Evolutionary conservation across 1,284 basidiomycete genomes (phyloP), one percentile per base, ranked within the genome.

Genomic region (Trametes polyzona): DNA sequence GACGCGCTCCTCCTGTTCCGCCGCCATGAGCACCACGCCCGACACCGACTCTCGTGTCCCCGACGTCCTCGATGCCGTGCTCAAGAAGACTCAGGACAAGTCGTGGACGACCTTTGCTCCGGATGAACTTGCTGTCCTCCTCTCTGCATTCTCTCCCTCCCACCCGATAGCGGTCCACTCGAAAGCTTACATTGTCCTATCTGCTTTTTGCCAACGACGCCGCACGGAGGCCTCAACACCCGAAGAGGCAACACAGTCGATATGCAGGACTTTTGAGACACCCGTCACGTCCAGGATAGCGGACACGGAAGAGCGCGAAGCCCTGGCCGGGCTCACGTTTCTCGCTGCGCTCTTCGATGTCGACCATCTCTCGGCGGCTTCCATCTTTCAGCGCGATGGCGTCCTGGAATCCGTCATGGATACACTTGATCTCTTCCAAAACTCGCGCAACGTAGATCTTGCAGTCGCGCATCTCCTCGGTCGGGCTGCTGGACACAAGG

Each of bases 261-360:
- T 90, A 39, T 73, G 71, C 47, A 75, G 73, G 42, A 65, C 76
- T 11, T 83, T 91, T 60, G 74, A 78, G 19, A 77, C 81, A 27
- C 65, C 74, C 0, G 69, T 87, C 29, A 57, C 78, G 2, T 70
- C 74, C 29, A 76, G 75, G 46, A 73, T 91, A 11, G 75, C 80
- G 36, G 84, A 87, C 47, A 79, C 80, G 4, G 75, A 78, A 33
- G 85, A 88, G 67, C 63, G 68, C 44, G 74, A 74, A 27, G 71
- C 83, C 24, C 71, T 86, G 17, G 73, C 74, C 12, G 83, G 82
- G 6, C 73, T 89, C 35, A 81, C 83, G 0, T 86, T 92, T 67
- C 76, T 93, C 42, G 75, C 80, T 12, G 88, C 88, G 0, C 73
- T 94, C 24, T 90, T 93, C 66, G 89, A 92, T 69, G 84, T 93